Conservation (phyloP, 768 basidiomycete genomes). For the Mycena maculata region DNA sequence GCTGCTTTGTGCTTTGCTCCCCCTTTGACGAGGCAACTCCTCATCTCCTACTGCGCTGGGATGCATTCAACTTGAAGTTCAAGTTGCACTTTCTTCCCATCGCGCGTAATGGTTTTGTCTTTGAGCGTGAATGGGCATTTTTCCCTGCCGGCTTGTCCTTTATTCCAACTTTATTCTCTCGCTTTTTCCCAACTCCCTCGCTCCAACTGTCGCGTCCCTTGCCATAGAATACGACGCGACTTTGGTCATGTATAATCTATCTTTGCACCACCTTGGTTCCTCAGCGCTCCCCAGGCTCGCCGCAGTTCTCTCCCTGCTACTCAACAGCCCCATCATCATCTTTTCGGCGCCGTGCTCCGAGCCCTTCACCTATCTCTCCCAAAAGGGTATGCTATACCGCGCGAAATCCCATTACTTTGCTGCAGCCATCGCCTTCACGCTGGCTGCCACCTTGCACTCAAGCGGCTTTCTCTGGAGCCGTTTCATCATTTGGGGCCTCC, state of each 20-base stretch:
- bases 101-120: constrained; percentile 64
- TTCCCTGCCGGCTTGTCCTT: constrained; percentile 79
- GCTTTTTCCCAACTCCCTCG: constrained; percentile 43
- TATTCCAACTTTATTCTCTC: constrained; percentile 58
- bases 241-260: constrained; percentile 66
- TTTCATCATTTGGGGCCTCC: constrained; percentile 80
- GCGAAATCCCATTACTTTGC: constrained; percentile 60
- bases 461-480: constrained; percentile 84
- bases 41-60: constrained; percentile 79
- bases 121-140: constrained; percentile 92
- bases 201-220: constrained; percentile 47
- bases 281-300: constrained; percentile 71
- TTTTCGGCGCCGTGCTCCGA: constrained; percentile 83
- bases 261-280: constrained; percentile 65
- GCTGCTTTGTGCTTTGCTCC: constrained; percentile 20
- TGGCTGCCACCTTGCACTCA: constrained; percentile 77
- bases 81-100: constrained; percentile 84
- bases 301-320: constrained; percentile 76
- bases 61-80: too few relatives aligned
- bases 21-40: constrained; percentile 44
- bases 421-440: constrained; percentile 71
- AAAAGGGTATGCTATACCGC: constrained; percentile 76
- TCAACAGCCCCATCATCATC: constrained; percentile 83
- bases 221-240: constrained; percentile 56
- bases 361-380: constrained; percentile 85